Evolutionary conservation across 1,284 basidiomycete species (phyloP).

Genomic region (Trametes polyzona): DNA sequence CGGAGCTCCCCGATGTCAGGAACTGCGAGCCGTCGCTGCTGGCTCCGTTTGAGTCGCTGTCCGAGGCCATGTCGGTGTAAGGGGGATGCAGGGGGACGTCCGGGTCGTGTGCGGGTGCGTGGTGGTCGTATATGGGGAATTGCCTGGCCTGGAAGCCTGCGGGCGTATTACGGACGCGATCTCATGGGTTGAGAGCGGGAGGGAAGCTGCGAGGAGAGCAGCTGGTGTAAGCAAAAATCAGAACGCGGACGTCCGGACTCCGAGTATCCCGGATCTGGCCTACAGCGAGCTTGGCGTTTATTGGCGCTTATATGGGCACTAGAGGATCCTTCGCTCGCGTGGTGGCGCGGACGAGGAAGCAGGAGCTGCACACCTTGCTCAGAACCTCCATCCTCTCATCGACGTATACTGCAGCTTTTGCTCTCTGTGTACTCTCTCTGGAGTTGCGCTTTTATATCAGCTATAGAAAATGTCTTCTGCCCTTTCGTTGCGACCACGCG

Average conservation of each 20-base stretch:
- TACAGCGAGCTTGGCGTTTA: too few species aligned
- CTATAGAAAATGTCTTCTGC: constrained; percentile 1
- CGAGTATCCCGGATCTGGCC: too few species aligned
- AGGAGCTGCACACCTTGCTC: too few species aligned
- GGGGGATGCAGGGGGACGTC: neutral
- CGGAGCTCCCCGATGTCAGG: constrained; percentile 29
- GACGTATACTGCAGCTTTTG: too few species aligned
- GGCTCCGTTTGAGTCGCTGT: neutral
- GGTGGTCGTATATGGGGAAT: neutral
- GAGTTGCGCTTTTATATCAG: neutral
- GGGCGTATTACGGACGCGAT: neutral
- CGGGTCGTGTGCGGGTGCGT: neutral
- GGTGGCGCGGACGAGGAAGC: too few species aligned
- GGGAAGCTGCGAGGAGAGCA: neutral
- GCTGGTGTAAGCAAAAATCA: too few species aligned
- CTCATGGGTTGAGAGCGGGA: neutral
- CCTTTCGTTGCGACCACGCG: constrained; percentile 31
- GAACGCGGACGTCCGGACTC: too few species aligned
- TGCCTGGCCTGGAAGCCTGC: constrained; percentile 18
- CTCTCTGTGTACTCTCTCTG: too few species aligned
- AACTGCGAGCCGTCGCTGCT: constrained; percentile 4
- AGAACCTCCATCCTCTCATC: too few species aligned
- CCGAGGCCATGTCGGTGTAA: constrained; percentile 7
- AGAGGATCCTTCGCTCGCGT: too few species aligned
- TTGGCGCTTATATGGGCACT: too few species aligned